Conservation (phyloP, 129 eudicot genomes). For the Ambrosia trifida region DNA sequence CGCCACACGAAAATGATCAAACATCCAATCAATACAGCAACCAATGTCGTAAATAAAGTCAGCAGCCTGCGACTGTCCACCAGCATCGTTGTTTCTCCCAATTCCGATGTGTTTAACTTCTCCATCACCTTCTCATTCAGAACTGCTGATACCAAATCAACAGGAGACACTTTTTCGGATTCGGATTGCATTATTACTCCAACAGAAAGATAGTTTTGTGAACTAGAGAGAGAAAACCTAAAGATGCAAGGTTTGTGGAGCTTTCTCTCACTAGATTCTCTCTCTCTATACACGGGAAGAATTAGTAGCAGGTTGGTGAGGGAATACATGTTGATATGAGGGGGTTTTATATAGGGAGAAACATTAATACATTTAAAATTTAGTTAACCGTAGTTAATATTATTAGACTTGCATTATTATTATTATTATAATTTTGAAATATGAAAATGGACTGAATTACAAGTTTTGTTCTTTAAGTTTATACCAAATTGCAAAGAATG, state of each 20-base stretch:
- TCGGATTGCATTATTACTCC: conserved; percentile 51
- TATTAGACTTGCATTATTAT: too few relatives aligned
- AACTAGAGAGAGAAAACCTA: conserved; percentile 18
- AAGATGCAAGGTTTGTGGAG: conserved; percentile 7
- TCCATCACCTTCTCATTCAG: conserved; percentile 51
- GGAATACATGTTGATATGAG: conserved; percentile 23
- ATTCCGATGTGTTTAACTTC: conserved; percentile 38
- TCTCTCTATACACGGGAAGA: conserved; percentile 1
- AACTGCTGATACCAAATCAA: conserved; percentile 63
- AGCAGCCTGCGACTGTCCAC: conserved; percentile 51
- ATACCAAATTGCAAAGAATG: too few relatives aligned
- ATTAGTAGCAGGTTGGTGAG: conserved; percentile 3
- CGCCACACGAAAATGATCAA: conserved; percentile 61
- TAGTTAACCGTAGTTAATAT: too few relatives aligned
- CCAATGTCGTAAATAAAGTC: conserved; percentile 63
- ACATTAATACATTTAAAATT: background rate
- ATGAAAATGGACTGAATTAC: too few relatives aligned
- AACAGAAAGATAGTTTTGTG: background rate
- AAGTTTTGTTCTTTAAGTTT: too few relatives aligned
- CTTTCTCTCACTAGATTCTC: conserved; percentile 23
- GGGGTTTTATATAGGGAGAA: conserved; percentile 20
- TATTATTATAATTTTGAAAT: too few relatives aligned
- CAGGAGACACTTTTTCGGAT: conserved; percentile 61
- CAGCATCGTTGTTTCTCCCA: conserved; percentile 37
- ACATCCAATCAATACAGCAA: conserved; percentile 75